Percentiles rank a stretch among this genome's conserved stretches.
Conservation (phyloP, 169 alveolate species). For the Hammondia hammondi region DNA sequence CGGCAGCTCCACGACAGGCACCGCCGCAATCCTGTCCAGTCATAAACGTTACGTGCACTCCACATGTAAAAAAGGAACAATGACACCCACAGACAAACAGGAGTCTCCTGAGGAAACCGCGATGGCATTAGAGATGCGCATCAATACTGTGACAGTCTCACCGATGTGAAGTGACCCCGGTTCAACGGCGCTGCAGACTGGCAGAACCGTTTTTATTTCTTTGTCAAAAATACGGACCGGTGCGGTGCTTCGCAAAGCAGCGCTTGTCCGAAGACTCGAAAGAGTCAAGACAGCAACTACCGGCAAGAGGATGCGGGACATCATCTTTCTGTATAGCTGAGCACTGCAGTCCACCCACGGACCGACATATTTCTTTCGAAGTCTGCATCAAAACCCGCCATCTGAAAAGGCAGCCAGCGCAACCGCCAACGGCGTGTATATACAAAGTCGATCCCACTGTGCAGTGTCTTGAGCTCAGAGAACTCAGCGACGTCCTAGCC, state of each 20-base stretch:
- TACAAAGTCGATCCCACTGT: background rate
- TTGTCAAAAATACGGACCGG: background rate
- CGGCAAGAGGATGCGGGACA: background rate
- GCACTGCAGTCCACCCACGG: background rate
- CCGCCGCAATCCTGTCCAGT: conserved; percentile 59
- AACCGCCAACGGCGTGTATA: background rate
- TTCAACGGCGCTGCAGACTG: conserved; percentile 20
- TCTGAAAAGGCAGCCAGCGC: background rate
- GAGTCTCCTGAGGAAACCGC: conserved; percentile 38
- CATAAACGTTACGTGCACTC: background rate
- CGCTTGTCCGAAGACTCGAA: background rate
- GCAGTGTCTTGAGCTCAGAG: too few relatives aligned
- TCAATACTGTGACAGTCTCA: background rate
- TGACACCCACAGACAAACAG: conserved; percentile 59
- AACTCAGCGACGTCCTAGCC: too few relatives aligned
- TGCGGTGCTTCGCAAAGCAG: background rate
- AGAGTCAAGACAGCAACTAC: background rate
- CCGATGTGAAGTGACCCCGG: conserved; percentile 33
- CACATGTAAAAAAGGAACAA: background rate
- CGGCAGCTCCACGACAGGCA: conserved; percentile 46
- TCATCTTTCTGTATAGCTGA: background rate
- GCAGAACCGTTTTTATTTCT: background rate
- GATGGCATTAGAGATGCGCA: background rate
- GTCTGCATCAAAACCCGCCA: background rate
- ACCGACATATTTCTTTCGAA: too few relatives aligned